Conservation (phyloP, 352 stramenopile genomes). For the Pythium plurisporium region DNA sequence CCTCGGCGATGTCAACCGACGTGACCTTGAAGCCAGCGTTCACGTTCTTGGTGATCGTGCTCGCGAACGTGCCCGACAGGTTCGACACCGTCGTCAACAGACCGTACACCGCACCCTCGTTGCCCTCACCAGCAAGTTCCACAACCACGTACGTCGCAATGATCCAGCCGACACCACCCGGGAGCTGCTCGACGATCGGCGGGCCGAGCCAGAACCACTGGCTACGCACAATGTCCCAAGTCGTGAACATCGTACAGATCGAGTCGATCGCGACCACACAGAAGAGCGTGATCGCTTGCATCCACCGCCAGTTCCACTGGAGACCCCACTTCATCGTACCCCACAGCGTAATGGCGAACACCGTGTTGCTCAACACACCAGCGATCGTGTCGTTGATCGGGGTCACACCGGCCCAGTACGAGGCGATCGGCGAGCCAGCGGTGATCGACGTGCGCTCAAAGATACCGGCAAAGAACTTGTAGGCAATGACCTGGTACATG, state of each 20-base stretch:
- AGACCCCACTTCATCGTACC: conserved; percentile 19
- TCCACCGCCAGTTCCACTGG: conserved; percentile 13
- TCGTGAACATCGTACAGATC: conserved; percentile 18
- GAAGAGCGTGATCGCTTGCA: conserved; percentile 23
- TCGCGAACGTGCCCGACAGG: conserved; percentile 30
- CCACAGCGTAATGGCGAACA: conserved; percentile 24
- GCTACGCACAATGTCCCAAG: conserved; percentile 29
- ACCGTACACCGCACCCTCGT: conserved; percentile 40
- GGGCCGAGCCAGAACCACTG: conserved; percentile 23
- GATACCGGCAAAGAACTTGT: conserved; percentile 34
- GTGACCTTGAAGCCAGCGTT: conserved; percentile 25
- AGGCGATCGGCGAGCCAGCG: conserved; percentile 23
- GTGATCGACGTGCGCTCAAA: conserved; percentile 32
- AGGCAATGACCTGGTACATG: conserved; percentile 46
- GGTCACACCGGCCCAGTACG: conserved; percentile 28
- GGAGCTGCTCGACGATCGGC: conserved; percentile 26
- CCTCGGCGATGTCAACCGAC: conserved; percentile 28
- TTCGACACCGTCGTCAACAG: conserved; percentile 39
- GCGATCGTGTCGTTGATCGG: conserved; percentile 38
- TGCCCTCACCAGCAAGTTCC: conserved; percentile 31
- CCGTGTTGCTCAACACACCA: conserved; percentile 22
- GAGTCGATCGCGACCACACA: conserved; percentile 14
- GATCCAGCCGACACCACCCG: conserved; percentile 31
- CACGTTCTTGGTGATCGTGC: conserved; percentile 28
- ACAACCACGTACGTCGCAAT: conserved; percentile 18